phyloP scores from a whole-genome alignment of 441 rosid species.

The Omphalea diandra region DNA sequence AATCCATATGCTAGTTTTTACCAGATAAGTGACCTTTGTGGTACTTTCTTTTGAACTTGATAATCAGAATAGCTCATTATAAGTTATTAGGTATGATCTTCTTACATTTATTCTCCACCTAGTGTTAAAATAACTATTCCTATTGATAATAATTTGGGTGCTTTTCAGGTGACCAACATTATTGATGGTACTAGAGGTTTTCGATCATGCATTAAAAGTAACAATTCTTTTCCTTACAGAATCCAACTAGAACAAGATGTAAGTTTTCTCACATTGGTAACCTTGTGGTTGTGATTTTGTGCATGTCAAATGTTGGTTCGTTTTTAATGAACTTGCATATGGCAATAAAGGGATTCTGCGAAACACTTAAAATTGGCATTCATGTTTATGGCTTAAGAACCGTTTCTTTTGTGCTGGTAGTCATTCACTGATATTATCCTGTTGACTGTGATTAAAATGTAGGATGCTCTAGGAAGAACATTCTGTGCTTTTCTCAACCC shows the following conservation, averaged over 20 bases:
- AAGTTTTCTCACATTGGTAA: constrained; percentile 32
- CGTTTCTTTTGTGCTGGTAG: not conserved
- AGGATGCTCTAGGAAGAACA: too few relatives aligned
- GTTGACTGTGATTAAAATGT: not conserved
- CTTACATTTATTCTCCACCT: not conserved
- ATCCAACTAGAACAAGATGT: constrained; percentile 80
- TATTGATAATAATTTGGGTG: constrained; percentile 22
- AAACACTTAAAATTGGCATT: not conserved
- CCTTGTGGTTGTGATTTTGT: constrained; percentile 7
- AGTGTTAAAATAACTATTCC: not conserved
- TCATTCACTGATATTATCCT: not conserved
- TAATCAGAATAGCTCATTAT: not conserved
- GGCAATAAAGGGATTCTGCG: not conserved
- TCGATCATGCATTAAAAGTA: constrained; percentile 35
- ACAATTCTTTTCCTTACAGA: constrained; percentile 45
- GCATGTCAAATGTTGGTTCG: constrained; percentile 2
- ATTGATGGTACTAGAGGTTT: constrained; percentile 32
- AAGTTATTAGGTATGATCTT: not conserved
- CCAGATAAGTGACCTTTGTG: not conserved
- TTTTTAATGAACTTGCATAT: not conserved
- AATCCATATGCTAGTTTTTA: not conserved
- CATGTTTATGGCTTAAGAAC: not conserved
- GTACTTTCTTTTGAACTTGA: not conserved
- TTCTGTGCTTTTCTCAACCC: not conserved
- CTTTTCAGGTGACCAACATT: constrained; percentile 39